These are phyloP conservation scores for Lolium rigidum DNA, from an alignment of 176 grass and related monocot genomes.

Conservation along the genomic window DNA sequence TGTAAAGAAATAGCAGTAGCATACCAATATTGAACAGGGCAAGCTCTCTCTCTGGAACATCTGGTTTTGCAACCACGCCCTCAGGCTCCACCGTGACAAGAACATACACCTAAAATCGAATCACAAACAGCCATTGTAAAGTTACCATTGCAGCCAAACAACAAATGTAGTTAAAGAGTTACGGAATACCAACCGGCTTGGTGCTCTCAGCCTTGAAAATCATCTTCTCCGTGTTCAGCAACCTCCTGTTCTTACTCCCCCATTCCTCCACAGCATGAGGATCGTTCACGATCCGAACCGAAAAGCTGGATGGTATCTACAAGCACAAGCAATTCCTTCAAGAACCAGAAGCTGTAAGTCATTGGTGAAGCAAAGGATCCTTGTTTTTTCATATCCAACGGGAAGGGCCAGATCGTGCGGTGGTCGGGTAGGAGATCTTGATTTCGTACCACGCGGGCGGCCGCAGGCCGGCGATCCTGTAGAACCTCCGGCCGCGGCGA, in stretches of 20 bases:
- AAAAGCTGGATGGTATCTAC: slow-evolving; percentile 84
- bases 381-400: background rate
- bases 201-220: slow-evolving; percentile 72
- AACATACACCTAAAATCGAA: slow-evolving; percentile 63
- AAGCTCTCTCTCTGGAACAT: slow-evolving; percentile 64
- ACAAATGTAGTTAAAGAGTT: background rate
- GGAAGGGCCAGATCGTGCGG: slow-evolving; percentile 59
- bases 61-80: slow-evolving; percentile 67
- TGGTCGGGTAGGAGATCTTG: slow-evolving; percentile 95
- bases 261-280: slow-evolving; percentile 12
- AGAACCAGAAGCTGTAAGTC: background rate
- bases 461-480: slow-evolving; percentile 60
- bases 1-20: background rate
- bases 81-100: slow-evolving; percentile 70
- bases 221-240: slow-evolving; percentile 93
- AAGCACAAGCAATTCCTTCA: background rate
- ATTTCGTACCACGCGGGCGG: slow-evolving; percentile 79
- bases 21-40: slow-evolving; percentile 87
- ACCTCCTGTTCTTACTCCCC: slow-evolving; percentile 70
- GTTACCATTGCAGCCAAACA: background rate
- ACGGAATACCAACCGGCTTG: slow-evolving; percentile 44
- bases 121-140: background rate
- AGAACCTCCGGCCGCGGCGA: slow-evolving; percentile 50
- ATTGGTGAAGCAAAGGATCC: background rate
- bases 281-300: slow-evolving; percentile 50